Percentiles rank a stretch among this genome's conserved stretches.
phyloP scores from a whole-genome alignment of 2,329 filamentous ascomycete genomes.

The Teratosphaeria gauchensis region DNA sequence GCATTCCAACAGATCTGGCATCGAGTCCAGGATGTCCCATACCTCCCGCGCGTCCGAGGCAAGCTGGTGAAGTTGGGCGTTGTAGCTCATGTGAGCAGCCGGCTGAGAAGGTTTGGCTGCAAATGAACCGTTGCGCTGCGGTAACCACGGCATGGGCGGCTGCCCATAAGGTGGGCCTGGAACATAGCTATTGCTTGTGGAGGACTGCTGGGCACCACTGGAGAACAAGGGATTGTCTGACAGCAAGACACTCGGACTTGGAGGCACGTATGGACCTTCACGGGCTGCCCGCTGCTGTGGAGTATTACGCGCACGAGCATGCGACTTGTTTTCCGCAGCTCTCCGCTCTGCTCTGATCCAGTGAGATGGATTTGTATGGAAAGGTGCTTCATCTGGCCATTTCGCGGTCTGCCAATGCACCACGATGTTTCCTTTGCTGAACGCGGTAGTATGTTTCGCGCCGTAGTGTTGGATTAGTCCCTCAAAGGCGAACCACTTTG shows the following conservation, averaged over 20 bases:
- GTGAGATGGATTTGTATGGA: slow-evolving; percentile 46
- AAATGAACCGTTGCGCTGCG: background rate
- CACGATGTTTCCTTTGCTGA: slow-evolving; percentile 62
- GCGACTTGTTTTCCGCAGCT: slow-evolving; percentile 1
- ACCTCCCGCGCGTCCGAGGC: slow-evolving; percentile 48
- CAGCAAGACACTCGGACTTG: slow-evolving; percentile 3
- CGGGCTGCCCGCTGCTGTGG: background rate
- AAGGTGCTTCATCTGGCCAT: slow-evolving; percentile 69
- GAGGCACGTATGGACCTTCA: slow-evolving; percentile 3
- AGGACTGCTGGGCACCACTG: slow-evolving; percentile 1
- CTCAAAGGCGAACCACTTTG: slow-evolving; percentile 66
- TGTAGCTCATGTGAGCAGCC: slow-evolving; percentile 5
- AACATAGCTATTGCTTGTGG: slow-evolving; percentile 1
- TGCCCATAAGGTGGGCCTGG: background rate
- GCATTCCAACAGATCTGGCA: slow-evolving; percentile 53
- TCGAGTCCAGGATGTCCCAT: slow-evolving; percentile 51
- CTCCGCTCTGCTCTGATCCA: slow-evolving; percentile 13
- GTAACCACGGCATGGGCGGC: background rate
- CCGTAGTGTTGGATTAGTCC: slow-evolving; percentile 74
- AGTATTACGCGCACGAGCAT: slow-evolving; percentile 1
- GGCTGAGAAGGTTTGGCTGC: background rate
- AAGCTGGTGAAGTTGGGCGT: slow-evolving; percentile 26
- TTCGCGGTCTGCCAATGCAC: slow-evolving; percentile 68
- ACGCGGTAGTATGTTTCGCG: slow-evolving; percentile 63
- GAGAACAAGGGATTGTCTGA: slow-evolving; percentile 10